Base-by-base conservation (phyloP, 1,139 yeast genomes). In the Meyerozyma carpophila region DNA sequence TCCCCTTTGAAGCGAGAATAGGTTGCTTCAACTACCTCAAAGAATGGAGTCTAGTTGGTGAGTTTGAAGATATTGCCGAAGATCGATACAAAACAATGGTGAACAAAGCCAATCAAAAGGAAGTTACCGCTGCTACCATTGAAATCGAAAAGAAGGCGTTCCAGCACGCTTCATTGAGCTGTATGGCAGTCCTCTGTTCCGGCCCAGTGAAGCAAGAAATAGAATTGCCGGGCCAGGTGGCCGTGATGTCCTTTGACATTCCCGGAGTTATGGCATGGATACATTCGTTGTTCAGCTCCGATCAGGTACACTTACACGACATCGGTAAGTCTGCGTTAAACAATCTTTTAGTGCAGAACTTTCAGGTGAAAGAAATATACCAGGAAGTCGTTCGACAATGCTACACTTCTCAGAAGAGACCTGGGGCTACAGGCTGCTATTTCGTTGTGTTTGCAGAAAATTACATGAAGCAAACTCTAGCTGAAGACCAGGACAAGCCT, bases 11-110 rank as follows among this genome's bases (percentile, higher is more conserved):
- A 54, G 94, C 93, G 8, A 72, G 97, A 46, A 81, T 87, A 24
- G 85, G 90, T 1, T 85, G 94, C 52, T 90, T 89, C 63, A 80
- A 82, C 40, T 84, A 79, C 56, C 68, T 93, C 48, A 90, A 86
- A 51, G 96, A 88, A 57, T 94, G 99, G 99, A 89, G 96, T 62
- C 41, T 24, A 40, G 40, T 38, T 47, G 98, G 98, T 1, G 84
- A 79, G 42, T 71, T 80, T 31, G 72, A 78, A 20, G 65, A 71
- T 1, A 58, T 83, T 4, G 77, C 89, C 5, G 80, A 79, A 36
- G 87, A 84, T 36, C 70, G 97, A 41, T 91, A 89, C 52, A 63
- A 66, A 6, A 60, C 67, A 1, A 90, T 91, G 87, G 65, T 73
- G 10, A 68, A 66, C 39, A 70, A 66, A 24, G 67, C 74, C 2